Percentiles rank a stretch among this genome's conserved stretches.
phyloP scores from a whole-genome alignment of 2,329 filamentous ascomycete genomes.

The Cladosporium sp. region DNA sequence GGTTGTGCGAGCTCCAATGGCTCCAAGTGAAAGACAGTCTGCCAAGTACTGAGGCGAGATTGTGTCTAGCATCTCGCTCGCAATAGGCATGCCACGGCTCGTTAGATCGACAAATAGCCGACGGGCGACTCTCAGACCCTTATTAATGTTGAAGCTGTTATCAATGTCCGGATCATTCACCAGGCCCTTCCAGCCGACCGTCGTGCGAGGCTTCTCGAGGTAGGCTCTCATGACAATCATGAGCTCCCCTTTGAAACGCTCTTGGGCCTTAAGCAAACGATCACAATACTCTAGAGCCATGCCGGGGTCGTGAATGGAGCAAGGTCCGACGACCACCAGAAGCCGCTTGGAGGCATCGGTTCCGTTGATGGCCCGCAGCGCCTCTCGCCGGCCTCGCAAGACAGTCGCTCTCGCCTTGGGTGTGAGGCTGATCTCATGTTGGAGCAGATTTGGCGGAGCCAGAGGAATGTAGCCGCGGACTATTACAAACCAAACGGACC shows the following conservation, averaged over 20 bases:
- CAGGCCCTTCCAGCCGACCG: slow-evolving; percentile 97
- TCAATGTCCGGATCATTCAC: slow-evolving; percentile 99
- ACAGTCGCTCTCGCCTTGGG: slow-evolving; percentile 62
- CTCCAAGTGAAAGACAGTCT: slow-evolving; percentile 90
- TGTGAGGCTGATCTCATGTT: slow-evolving; percentile 72
- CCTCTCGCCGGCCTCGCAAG: slow-evolving; percentile 64
- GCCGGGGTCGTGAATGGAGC: no score
- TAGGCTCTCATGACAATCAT: slow-evolving; percentile 97
- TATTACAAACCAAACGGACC: no score
- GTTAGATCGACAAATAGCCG: slow-evolving; percentile 93
- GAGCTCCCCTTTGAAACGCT: slow-evolving; percentile 81
- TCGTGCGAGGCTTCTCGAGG: slow-evolving; percentile 97
- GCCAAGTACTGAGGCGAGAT: slow-evolving; percentile 98
- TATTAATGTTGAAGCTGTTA: slow-evolving; percentile 97
- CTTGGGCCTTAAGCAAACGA: slow-evolving; percentile 96
- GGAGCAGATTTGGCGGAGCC: no score
- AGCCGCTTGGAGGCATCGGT: slow-evolving; percentile 68
- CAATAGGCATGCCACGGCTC: slow-evolving; percentile 82
- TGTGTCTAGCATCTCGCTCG: slow-evolving; percentile 97
- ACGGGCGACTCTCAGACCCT: slow-evolving; percentile 83
- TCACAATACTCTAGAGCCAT: no score
- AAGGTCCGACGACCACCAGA: slow-evolving; percentile 89
- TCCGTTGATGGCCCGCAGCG: slow-evolving; percentile 71
- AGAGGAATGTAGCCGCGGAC: no score
- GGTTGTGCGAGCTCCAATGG: slow-evolving; percentile 91